phyloP scores from a whole-genome alignment of 768 basidiomycete genomes.

The Udeniomyces megalosporus region DNA sequence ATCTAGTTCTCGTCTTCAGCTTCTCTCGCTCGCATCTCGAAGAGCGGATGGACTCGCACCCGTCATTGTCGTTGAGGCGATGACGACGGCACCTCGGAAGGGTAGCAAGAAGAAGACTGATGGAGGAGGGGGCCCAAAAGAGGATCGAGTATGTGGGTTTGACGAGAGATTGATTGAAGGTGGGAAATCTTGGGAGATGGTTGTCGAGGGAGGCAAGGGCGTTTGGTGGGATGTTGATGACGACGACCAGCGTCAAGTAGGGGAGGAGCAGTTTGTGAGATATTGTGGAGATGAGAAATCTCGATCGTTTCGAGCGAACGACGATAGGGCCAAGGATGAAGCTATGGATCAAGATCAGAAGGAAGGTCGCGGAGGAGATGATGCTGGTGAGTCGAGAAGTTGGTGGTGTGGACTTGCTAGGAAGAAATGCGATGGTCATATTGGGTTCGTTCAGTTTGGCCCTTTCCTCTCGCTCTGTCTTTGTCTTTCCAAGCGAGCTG shows the following conservation, averaged over 20 bases:
- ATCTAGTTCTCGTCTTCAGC: neutral
- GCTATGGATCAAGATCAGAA: too few species aligned
- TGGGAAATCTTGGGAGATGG: conserved; percentile 21
- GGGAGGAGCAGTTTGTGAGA: neutral
- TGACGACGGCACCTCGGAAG: conserved; percentile 34
- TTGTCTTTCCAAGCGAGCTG: too few species aligned
- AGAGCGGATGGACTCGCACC: neutral
- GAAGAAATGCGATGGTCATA: too few species aligned
- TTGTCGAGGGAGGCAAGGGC: too few species aligned
- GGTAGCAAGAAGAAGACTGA: conserved; percentile 40
- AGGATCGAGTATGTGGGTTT: conserved; percentile 54
- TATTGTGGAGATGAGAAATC: too few species aligned
- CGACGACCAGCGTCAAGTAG: neutral
- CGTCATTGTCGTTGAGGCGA: conserved; percentile 18
- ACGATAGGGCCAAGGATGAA: too few species aligned
- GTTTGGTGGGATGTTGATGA: neutral
- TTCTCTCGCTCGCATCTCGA: neutral
- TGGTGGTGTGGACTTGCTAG: too few species aligned
- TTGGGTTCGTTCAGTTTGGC: too few species aligned
- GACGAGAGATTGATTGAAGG: conserved; percentile 69
- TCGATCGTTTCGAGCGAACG: too few species aligned
- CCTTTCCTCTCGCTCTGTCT: too few species aligned
- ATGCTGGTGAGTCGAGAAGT: too few species aligned
- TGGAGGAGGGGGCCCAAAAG: conserved; percentile 54
- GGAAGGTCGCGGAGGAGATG: too few species aligned